Percentiles rank a stretch among this genome's conserved stretches.
Conservation (phyloP, 192 early-diverging fungal genomes). For the Backusella liffmaniae region DNA sequence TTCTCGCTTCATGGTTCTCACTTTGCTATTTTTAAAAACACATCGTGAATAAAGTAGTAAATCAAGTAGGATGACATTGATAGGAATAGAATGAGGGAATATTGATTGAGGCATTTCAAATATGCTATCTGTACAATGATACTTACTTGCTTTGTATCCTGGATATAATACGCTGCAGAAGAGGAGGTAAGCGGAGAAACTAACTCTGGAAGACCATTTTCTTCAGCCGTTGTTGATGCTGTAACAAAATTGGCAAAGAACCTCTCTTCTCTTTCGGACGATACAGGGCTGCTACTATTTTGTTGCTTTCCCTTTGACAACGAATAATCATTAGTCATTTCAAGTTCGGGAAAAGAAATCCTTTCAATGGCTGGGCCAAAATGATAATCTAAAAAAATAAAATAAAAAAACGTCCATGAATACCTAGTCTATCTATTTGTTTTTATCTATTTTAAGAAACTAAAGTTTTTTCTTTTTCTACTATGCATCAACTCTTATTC, state of each 20-base stretch:
- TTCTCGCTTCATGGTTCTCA: not conserved
- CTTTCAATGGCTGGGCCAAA: constrained; percentile 21
- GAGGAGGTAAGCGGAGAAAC: not conserved
- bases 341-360: not conserved
- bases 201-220: not conserved
- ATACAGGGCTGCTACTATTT: not conserved
- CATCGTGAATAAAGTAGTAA: not conserved
- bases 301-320: not conserved
- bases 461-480: not conserved
- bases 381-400: constrained; percentile 10
- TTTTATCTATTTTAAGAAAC: not conserved
- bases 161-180: constrained; percentile 19
- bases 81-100: not conserved
- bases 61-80: not conserved
- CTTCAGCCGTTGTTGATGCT: constrained; percentile 6
- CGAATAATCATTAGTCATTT: not conserved
- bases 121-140: not conserved
- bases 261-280: constrained; percentile 34
- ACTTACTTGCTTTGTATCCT: constrained; percentile 33
- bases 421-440: not conserved
- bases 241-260: constrained; percentile 45
- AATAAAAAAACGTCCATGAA: not conserved
- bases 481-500: not conserved
- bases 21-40: not conserved
- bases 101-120: constrained; percentile 18